Evolutionary conservation across 352 stramenopile species (phyloP).

Genomic region (Phytopythium helicoides): DNA sequence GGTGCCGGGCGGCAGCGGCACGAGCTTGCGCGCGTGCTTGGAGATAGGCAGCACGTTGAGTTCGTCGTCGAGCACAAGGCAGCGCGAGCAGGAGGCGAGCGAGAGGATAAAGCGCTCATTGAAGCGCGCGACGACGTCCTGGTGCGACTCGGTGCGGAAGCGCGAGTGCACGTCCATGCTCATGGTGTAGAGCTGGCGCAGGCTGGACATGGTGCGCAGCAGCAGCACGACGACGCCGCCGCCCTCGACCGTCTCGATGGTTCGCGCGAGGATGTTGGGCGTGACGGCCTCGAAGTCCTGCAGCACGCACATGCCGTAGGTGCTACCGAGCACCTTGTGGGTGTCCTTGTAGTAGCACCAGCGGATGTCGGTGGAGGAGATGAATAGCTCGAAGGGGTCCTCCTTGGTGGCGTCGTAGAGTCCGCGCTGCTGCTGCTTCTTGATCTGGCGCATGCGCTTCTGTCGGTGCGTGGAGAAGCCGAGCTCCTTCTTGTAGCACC

Average conservation of each 20-base stretch:
- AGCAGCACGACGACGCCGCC: conserved; percentile 98
- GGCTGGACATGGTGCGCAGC: conserved; percentile 96
- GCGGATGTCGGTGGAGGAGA: conserved; percentile 97
- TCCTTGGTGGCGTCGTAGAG: conserved; percentile 92
- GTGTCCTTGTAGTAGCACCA: conserved; percentile 99
- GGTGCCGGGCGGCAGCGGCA: conserved; percentile 69
- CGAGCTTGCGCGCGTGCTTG: conserved; percentile 90
- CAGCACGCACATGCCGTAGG: conserved; percentile 98
- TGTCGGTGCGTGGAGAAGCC: conserved; percentile 98
- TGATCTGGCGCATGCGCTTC: conserved; percentile 94
- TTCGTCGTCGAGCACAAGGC: conserved; percentile 98
- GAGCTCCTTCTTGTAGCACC: conserved; percentile 99
- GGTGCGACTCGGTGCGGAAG: conserved; percentile 91
- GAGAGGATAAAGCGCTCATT: conserved; percentile 99
- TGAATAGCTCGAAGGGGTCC: conserved; percentile 99
- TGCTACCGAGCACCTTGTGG: conserved; percentile 98
- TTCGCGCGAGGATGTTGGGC: conserved; percentile 98
- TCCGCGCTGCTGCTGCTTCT: conserved; percentile 92
- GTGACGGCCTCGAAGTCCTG: conserved; percentile 99
- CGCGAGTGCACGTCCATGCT: conserved; percentile 95
- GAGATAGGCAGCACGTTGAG: conserved; percentile 98
- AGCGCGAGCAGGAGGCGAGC: conserved; percentile 93
- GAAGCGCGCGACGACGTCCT: conserved; percentile 97
- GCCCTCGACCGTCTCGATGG: conserved; percentile 99
- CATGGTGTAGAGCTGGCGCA: conserved; percentile 99